A percentile compares a stretch with the other conserved stretches of the same genome.
Conservation (phyloP, 768 basidiomycete genomes). For the Pulveroboletus ravenelii region DNA sequence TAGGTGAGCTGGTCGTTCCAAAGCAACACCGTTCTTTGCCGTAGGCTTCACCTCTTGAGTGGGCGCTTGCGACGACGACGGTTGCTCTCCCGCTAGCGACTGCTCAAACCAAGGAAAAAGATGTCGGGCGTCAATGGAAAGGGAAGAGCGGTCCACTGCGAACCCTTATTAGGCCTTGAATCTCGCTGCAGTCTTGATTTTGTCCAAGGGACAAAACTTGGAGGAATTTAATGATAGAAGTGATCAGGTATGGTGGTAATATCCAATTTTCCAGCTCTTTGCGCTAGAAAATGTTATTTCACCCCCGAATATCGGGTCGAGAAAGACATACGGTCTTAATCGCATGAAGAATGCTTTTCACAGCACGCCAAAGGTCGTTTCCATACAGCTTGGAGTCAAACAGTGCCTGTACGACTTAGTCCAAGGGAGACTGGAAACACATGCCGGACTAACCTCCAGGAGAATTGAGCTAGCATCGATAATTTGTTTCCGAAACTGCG, state of each 20-base stretch:
- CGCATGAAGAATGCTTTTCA: conserved; percentile 19
- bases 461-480: conserved; percentile 48
- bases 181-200: conserved; percentile 23
- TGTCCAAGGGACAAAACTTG: conserved; percentile 24
- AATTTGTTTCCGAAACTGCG: conserved; percentile 41
- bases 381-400: conserved; percentile 24
- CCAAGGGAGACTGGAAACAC: background rate
- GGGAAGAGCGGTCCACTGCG: conserved; percentile 43
- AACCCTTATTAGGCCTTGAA: conserved; percentile 51
- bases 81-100: conserved; percentile 31
- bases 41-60: conserved; percentile 7
- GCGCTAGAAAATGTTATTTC: conserved; percentile 37
- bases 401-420: conserved; percentile 11
- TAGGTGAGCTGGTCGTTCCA: conserved; percentile 26
- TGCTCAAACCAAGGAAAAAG: conserved; percentile 42
- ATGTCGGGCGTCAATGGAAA: conserved; percentile 37
- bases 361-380: conserved; percentile 20
- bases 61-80: conserved; percentile 15
- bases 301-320: conserved; percentile 2
- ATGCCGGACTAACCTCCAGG: conserved; percentile 36
- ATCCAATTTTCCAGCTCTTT: conserved; percentile 40
- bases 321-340: conserved; percentile 25
- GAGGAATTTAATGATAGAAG: conserved; percentile 30
- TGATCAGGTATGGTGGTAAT: conserved; percentile 37
- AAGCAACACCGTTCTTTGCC: conserved; percentile 11